These are phyloP conservation scores for Ligustrum vulgare DNA, from an alignment of 257 asterid species.

Conservation along the genomic window DNA sequence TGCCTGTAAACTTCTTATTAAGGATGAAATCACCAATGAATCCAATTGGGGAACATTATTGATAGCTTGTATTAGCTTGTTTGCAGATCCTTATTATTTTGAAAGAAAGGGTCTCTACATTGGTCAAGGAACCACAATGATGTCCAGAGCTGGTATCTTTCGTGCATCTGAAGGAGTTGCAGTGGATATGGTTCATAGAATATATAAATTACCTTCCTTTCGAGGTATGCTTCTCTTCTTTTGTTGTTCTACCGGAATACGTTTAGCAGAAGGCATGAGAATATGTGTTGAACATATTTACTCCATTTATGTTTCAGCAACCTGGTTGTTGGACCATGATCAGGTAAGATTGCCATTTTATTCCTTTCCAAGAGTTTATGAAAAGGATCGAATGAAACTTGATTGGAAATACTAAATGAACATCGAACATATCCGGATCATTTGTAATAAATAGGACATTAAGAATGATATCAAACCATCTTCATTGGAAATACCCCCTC, in stretches of 20 bases:
- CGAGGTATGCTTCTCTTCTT: slow-evolving; percentile 45
- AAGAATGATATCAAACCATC: not conserved
- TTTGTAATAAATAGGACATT: slow-evolving; percentile 3
- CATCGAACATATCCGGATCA: not conserved
- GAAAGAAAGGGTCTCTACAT: slow-evolving; percentile 83
- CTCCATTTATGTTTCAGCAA: not conserved
- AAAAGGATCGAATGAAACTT: not conserved
- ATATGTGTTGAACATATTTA: slow-evolving; percentile 2
- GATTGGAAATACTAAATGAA: not conserved
- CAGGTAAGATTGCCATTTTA: not conserved
- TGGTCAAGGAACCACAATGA: slow-evolving; percentile 85
- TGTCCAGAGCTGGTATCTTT: slow-evolving; percentile 92
- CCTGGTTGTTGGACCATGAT: not conserved
- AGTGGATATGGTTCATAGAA: slow-evolving; percentile 74
- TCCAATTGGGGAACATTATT: not conserved
- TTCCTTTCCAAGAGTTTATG: not conserved
- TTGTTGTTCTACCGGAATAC: slow-evolving; percentile 3
- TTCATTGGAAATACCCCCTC: not conserved
- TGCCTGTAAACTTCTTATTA: not conserved
- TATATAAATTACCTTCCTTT: slow-evolving; percentile 77
- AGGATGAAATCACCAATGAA: not conserved
- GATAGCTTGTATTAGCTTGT: slow-evolving; percentile 14
- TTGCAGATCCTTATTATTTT: slow-evolving; percentile 69
- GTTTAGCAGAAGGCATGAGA: slow-evolving; percentile 8
- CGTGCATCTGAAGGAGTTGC: slow-evolving; percentile 82